Evolutionary conservation across 2,329 filamentous ascomycete species (phyloP).

Genomic region (Juglanconis sp.): DNA sequence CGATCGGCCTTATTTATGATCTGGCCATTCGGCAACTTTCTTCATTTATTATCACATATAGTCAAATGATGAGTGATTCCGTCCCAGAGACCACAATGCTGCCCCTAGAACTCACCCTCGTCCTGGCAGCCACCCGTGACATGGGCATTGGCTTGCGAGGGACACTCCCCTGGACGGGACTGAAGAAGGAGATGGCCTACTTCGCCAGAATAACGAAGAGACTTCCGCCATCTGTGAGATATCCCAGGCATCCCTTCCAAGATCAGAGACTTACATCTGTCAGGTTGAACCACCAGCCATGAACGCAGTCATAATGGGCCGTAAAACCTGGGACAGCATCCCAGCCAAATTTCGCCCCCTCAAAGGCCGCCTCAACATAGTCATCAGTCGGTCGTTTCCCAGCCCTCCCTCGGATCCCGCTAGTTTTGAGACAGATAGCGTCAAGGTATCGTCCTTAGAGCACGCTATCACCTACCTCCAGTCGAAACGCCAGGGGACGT

Average conservation of each 20-base stretch:
- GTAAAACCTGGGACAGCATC: constrained; percentile 94
- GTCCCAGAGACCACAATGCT: constrained; percentile 16
- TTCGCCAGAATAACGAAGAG: constrained; percentile 87
- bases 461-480: constrained; percentile 50
- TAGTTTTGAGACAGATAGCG: constrained; percentile 40
- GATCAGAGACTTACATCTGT: not conserved
- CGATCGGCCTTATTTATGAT: too few relatives aligned
- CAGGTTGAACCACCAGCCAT: constrained; percentile 33
- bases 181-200: constrained; percentile 91
- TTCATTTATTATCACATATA: not conserved
- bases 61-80: not conserved
- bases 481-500: constrained; percentile 29
- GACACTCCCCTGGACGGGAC: constrained; percentile 80
- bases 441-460: constrained; percentile 58
- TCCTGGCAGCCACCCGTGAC: constrained; percentile 85
- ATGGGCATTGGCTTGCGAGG: constrained; percentile 85
- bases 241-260: not conserved
- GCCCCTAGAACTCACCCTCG: constrained; percentile 70
- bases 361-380: constrained; percentile 74
- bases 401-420: constrained; percentile 15
- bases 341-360: constrained; percentile 76
- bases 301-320: constrained; percentile 93
- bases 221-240: constrained; percentile 39
- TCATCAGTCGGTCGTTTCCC: constrained; percentile 61
- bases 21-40: too few relatives aligned